Conservation (phyloP, 805 yeast genomes). For the Metschnikowia borealis region DNA sequence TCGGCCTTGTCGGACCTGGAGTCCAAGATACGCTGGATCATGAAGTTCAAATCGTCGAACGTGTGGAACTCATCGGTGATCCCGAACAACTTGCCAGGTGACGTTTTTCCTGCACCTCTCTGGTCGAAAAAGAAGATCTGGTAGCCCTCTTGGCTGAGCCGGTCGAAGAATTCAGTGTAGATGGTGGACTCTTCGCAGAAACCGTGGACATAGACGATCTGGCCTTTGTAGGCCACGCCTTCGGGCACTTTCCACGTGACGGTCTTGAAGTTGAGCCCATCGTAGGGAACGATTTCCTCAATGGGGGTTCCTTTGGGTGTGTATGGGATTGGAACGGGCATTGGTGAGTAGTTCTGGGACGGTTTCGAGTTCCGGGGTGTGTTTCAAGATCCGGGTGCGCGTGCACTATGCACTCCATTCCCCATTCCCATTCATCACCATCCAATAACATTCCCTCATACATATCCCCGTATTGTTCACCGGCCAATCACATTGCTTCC, state of each 20-base stretch:
- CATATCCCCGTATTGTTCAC: no score
- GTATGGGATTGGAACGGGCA: constrained; percentile 27
- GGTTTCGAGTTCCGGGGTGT: no score
- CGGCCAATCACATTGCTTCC: no score
- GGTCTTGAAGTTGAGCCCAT: constrained; percentile 40
- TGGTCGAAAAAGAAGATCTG: constrained; percentile 70
- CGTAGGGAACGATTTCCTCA: constrained; percentile 27
- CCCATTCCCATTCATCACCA: no score
- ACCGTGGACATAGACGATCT: constrained; percentile 65
- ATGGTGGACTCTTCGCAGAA: constrained; percentile 55
- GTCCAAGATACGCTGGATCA: constrained; percentile 44
- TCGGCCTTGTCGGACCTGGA: constrained; percentile 26
- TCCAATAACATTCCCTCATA: no score
- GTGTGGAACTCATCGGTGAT: constrained; percentile 52
- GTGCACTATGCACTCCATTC: no score
- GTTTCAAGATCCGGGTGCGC: no score
- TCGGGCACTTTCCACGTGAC: constrained; percentile 40
- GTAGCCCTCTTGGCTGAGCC: constrained; percentile 49
- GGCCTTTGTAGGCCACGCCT: constrained; percentile 40
- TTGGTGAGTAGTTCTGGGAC: background rate
- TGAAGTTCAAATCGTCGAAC: constrained; percentile 56
- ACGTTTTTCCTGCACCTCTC: constrained; percentile 70
- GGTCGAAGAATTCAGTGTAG: constrained; percentile 53
- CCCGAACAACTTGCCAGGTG: constrained; percentile 52
- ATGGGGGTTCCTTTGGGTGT: constrained; percentile 29